Conservation (phyloP, 257 asterid species). For the Linderniella brevidens region DNA sequence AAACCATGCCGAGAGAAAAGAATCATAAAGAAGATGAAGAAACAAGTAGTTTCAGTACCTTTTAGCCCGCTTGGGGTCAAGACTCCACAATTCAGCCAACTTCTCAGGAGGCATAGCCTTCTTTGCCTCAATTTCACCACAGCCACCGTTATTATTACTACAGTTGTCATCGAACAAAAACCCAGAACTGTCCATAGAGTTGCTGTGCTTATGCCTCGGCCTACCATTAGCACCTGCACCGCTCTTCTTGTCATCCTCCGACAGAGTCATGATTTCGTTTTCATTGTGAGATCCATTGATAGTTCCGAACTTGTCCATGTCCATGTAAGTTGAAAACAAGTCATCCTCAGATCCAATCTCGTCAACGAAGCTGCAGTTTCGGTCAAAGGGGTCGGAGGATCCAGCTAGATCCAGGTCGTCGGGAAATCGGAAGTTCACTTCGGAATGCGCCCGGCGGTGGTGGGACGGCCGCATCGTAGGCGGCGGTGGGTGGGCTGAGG, state of each 20-base stretch:
- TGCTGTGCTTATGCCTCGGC: conserved; percentile 29
- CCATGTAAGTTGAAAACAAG: conserved; percentile 80
- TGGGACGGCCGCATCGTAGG: conserved; percentile 53
- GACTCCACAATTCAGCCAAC: conserved; percentile 85
- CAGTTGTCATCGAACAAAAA: conserved; percentile 26
- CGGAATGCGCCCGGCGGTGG: conserved; percentile 95
- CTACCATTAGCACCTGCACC: too few relatives aligned
- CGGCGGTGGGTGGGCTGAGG: conserved; percentile 20
- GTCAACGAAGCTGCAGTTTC: conserved; percentile 45
- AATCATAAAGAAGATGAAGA: not conserved
- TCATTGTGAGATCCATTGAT: conserved; percentile 23
- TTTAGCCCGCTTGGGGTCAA: conserved; percentile 96
- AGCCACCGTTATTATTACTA: too few relatives aligned
- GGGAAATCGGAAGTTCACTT: conserved; percentile 69
- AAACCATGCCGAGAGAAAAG: too few relatives aligned
- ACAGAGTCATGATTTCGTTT: conserved; percentile 11
- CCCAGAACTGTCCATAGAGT: conserved; percentile 63
- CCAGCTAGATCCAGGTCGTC: conserved; percentile 67
- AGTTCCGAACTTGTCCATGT: conserved; percentile 70
- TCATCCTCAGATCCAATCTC: conserved; percentile 96
- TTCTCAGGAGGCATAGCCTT: conserved; percentile 97
- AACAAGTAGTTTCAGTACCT: conserved; percentile 29
- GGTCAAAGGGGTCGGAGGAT: conserved; percentile 21
- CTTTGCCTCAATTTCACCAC: conserved; percentile 65
- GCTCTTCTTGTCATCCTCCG: too few relatives aligned